Conservation (phyloP, 345 rosid species). For the Rhodamnia argentea region DNA sequence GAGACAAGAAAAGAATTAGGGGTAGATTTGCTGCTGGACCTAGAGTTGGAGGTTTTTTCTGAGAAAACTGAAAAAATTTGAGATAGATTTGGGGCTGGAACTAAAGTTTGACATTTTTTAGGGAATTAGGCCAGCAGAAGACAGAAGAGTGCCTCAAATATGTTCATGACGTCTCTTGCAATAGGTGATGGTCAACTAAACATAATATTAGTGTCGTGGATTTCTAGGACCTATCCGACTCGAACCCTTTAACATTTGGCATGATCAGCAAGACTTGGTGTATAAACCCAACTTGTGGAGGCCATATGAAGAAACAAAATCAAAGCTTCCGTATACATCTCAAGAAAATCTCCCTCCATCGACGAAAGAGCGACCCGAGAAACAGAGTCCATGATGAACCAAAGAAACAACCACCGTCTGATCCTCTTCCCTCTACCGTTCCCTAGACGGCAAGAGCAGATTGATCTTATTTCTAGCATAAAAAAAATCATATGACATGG, state of each 20-base stretch:
- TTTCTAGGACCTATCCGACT: not conserved
- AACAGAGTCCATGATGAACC: not conserved
- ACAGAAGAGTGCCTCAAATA: too few species aligned
- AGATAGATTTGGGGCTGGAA: too few species aligned
- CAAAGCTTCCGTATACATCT: not conserved
- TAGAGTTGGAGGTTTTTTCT: too few species aligned
- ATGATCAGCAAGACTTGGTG: not conserved
- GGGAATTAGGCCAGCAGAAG: too few species aligned
- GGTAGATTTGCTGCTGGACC: too few species aligned
- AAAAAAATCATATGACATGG: too few species aligned
- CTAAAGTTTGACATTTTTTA: too few species aligned
- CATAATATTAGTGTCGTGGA: not conserved
- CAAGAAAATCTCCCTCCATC: not conserved
- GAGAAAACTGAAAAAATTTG: too few species aligned
- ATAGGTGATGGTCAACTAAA: not conserved
- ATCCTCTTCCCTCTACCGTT: constrained; percentile 16
- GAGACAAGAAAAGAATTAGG: too few species aligned
- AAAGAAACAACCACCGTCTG: constrained; percentile 7
- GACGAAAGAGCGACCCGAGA: not conserved
- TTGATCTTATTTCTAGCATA: too few species aligned
- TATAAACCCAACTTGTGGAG: not conserved
- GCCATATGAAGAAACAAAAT: not conserved
- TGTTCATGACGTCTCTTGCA: too few species aligned
- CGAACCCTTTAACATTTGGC: not conserved
- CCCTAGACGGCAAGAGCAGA: too few species aligned